phyloP scores from a whole-genome alignment of 176 grass and related monocot genomes.

The Tuctoria greenei region DNA sequence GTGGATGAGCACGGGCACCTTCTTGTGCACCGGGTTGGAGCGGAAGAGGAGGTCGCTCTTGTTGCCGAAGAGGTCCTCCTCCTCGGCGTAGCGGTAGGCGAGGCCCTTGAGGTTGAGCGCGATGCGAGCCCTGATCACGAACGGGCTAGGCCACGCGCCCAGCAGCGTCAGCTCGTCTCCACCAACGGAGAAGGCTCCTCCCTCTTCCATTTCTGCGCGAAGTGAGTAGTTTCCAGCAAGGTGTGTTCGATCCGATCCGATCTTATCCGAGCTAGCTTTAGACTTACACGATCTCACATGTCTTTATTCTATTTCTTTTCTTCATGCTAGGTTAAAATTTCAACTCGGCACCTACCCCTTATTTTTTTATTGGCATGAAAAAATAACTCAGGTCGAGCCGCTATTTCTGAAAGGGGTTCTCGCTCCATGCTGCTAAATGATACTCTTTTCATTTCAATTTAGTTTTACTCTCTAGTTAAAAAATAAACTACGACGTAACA shows the following conservation, averaged over 20 bases:
- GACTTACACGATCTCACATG: too few relatives aligned
- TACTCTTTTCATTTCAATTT: too few relatives aligned
- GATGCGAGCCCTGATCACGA: slow-evolving; percentile 33
- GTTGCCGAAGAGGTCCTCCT: slow-evolving; percentile 21
- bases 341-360: too few relatives aligned
- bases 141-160: slow-evolving; percentile 28
- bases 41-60: slow-evolving; percentile 57
- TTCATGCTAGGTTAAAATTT: too few relatives aligned
- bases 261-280: neutral
- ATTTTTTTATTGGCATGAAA: too few relatives aligned
- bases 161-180: slow-evolving; percentile 37
- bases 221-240: neutral
- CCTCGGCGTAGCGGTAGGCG: slow-evolving; percentile 37
- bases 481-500: too few relatives aligned
- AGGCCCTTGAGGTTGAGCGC: slow-evolving; percentile 59
- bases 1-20: slow-evolving; percentile 70
- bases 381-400: too few relatives aligned
- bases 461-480: too few relatives aligned
- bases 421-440: too few relatives aligned
- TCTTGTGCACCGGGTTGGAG: slow-evolving; percentile 56
- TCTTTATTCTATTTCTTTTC: too few relatives aligned
- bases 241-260: neutral
- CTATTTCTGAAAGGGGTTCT: too few relatives aligned
- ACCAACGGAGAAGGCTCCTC: neutral
- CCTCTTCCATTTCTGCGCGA: neutral